These are phyloP conservation scores for Metarhizium sp. DNA, from an alignment of 2,329 filamentous ascomycete genomes.

Conservation along the genomic window DNA sequence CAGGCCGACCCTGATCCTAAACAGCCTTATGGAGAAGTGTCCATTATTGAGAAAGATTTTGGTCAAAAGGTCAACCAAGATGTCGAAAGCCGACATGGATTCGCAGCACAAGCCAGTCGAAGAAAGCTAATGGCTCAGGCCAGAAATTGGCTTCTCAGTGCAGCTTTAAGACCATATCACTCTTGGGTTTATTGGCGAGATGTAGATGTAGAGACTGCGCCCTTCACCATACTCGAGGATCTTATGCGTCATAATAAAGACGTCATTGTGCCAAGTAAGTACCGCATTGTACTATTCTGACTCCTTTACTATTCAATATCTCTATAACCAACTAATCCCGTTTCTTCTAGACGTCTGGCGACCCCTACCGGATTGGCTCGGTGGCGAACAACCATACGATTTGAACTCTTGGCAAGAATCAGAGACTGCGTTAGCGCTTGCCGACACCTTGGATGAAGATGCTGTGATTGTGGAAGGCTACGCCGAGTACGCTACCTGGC, in stretches of 20 bases:
- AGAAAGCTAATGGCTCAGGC: slow-evolving; percentile 98
- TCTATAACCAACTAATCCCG: slow-evolving; percentile 9
- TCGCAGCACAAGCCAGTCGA: slow-evolving; percentile 86
- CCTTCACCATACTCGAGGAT: slow-evolving; percentile 93
- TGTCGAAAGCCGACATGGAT: slow-evolving; percentile 93
- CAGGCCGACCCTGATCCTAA: slow-evolving; percentile 72
- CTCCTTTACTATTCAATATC: neutral
- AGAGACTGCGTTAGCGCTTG: slow-evolving; percentile 85
- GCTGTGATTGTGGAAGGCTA: slow-evolving; percentile 98
- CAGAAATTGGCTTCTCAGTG: slow-evolving; percentile 91
- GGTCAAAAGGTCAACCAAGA: slow-evolving; percentile 97
- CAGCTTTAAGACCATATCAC: slow-evolving; percentile 85
- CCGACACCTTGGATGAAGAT: slow-evolving; percentile 92
- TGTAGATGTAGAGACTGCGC: slow-evolving; percentile 95
- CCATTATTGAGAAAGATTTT: slow-evolving; percentile 97
- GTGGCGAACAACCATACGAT: slow-evolving; percentile 96
- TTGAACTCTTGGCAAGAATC: slow-evolving; percentile 99
- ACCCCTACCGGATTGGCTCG: slow-evolving; percentile 96
- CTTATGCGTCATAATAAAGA: slow-evolving; percentile 99
- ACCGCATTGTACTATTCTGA: neutral
- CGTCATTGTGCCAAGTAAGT: slow-evolving; percentile 93
- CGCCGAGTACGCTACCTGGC: slow-evolving; percentile 97
- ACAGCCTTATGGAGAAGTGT: slow-evolving; percentile 89
- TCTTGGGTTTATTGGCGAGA: slow-evolving; percentile 99
- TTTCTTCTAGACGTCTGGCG: slow-evolving; percentile 74